Base-by-base conservation (phyloP, 1,139 yeast species). In the Meyerozyma guilliermondii region DNA sequence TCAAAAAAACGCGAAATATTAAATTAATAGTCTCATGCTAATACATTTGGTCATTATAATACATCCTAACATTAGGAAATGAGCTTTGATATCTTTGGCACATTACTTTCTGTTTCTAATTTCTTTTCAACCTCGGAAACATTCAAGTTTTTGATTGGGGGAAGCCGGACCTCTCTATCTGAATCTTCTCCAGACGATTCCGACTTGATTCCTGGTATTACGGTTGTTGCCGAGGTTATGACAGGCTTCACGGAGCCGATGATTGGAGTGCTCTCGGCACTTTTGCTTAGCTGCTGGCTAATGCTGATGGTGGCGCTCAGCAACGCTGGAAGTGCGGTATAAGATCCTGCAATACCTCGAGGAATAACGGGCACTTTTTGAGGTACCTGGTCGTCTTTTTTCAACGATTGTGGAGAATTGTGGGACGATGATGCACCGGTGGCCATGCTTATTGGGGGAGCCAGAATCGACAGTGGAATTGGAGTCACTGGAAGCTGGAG, bases 11-110 rank as follows among this genome's bases (percentile, higher is more conserved):
- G 35, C 39, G 39, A 27, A 40, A 20, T 37, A 45, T 42, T 39
- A 40, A 42, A 35, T 35, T 20, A 35, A 13, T 14, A 26, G 11
- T 24, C 17, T 27, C 34, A n/a, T 18, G 23, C 23, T 7, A 34
- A 38, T 42, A 37, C 39, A 37, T 20, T 29, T 14, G 20, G 28
- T n/a, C 22, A 16, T 35, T 10, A 23, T 35, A 16, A 22, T 24
- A 35, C 27, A 17, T 35, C 11, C 28, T 14, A 23, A 4, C 14
- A n/a, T 35, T 23, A 63, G 34, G 65, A 59, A 39, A 64, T 51
- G 31, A 65, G 46, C 43, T 62, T 64, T 16, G 65, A 58, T 23
- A 65, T 63, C n/a, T 58, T 60, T 9, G 68, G 68, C 16, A 63
- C 57, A 43, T 61, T 62, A 43, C 60, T 50, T 23, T 26, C 45